phyloP scores from a whole-genome alignment of 306 rosid genomes.

The Lablab purpureus region DNA sequence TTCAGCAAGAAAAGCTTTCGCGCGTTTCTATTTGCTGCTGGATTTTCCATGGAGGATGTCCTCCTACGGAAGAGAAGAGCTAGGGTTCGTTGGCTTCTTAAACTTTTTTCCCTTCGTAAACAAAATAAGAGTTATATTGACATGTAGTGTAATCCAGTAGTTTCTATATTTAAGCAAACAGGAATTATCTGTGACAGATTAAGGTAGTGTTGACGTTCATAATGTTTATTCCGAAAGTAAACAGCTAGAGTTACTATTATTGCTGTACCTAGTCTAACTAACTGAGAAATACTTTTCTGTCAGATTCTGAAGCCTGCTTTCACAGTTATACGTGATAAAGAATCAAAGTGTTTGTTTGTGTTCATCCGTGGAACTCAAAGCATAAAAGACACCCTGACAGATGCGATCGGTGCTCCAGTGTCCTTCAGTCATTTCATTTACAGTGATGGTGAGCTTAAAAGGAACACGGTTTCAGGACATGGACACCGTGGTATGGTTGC shows the following conservation, averaged over 20 bases:
- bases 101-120: no score
- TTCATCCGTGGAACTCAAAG: constrained; percentile 53
- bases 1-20: background rate
- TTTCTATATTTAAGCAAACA: no score
- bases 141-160: no score
- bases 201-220: no score
- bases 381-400: constrained; percentile 91
- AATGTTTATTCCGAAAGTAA: no score
- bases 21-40: background rate
- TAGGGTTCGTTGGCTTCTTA: background rate
- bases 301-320: constrained; percentile 95
- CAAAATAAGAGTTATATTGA: no score
- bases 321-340: constrained; percentile 75
- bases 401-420: constrained; percentile 89
- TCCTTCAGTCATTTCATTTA: constrained; percentile 60
- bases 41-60: background rate
- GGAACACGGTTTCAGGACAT: constrained; percentile 58
- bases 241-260: no score
- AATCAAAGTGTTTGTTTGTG: constrained; percentile 74
- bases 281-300: no score
- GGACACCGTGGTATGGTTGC: constrained; percentile 99
- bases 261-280: no score
- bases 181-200: no score
- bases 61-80: background rate
- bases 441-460: background rate